Percentiles rank a stretch among this genome's conserved stretches.
Evolutionary conservation across 257 asterid genomes (phyloP).

Genomic region (Thymus mandschuricus): DNA sequence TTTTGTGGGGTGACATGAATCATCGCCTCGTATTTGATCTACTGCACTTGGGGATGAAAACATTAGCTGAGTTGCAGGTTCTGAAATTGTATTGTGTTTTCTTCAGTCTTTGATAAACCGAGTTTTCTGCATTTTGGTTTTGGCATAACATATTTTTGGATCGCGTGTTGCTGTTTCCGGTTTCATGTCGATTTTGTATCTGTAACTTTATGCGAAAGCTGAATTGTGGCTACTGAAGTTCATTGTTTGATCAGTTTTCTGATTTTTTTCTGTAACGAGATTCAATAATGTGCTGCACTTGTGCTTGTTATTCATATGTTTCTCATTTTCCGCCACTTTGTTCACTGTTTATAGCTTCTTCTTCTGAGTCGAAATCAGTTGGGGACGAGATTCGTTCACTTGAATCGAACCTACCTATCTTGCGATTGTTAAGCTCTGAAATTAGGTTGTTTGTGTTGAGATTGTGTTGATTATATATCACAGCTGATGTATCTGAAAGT

Average conservation of each 20-base stretch:
- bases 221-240: not conserved
- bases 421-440: not conserved
- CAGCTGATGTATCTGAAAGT: too few species aligned
- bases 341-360: not conserved
- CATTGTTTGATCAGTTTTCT: not conserved
- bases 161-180: not conserved
- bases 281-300: too few species aligned
- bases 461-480: not conserved
- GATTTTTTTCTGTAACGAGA: not conserved
- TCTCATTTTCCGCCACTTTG: not conserved
- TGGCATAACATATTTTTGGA: not conserved
- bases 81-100: not conserved
- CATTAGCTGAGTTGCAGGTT: not conserved
- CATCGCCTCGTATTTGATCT: not conserved
- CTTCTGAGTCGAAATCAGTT: not conserved
- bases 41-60: not conserved
- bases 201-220: not conserved
- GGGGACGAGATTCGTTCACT: too few species aligned
- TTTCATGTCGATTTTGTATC: slow-evolving; percentile 3
- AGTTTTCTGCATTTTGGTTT: not conserved
- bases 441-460: not conserved
- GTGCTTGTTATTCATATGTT: not conserved
- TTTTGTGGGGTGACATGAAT: not conserved
- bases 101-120: not conserved
- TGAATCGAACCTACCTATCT: not conserved